A percentile compares a stretch with the other conserved stretches of the same genome.
phyloP scores from a whole-genome alignment of 371 early-diverging fungal species.

The Syncephalastrum racemosum region DNA sequence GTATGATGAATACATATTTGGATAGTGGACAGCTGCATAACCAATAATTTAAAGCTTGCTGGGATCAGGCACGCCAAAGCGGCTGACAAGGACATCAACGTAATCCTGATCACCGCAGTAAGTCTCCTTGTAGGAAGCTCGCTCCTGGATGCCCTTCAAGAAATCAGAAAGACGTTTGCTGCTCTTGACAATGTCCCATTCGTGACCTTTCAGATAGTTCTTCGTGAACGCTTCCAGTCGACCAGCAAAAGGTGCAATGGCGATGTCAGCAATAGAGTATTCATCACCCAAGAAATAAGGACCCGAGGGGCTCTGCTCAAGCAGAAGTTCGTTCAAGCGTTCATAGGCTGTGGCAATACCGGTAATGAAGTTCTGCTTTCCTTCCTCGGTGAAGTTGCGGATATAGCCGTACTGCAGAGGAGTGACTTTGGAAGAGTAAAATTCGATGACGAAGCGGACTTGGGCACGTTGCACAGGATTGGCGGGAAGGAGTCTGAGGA shows the following conservation, averaged over 20 bases:
- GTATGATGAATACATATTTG: too few species aligned
- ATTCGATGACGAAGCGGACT: conserved; percentile 58
- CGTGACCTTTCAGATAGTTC: conserved; percentile 14
- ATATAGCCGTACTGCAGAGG: conserved; percentile 31
- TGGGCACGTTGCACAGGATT: conserved; percentile 49
- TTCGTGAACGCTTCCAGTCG: conserved; percentile 26
- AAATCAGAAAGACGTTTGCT: conserved; percentile 33
- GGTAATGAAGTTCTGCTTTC: conserved; percentile 14
- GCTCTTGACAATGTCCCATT: conserved; percentile 19
- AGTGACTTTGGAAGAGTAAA: conserved; percentile 36
- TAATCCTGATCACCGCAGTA: conserved; percentile 26
- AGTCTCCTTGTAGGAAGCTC: conserved; percentile 28
- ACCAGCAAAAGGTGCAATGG: conserved; percentile 49
- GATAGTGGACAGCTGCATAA: too few species aligned
- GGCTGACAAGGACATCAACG: conserved; percentile 9
- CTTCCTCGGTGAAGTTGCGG: conserved; percentile 24
- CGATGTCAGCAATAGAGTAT: conserved; percentile 61
- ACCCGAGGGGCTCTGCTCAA: conserved; percentile 47
- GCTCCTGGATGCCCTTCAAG: conserved; percentile 24
- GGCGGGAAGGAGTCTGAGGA: conserved; percentile 34
- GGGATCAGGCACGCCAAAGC: conserved; percentile 3
- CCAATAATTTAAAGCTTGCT: neutral
- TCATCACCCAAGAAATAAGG: conserved; percentile 64
- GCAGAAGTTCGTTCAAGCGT: conserved; percentile 41
- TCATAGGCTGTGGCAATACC: neutral